Evolutionary conservation across 1,139 yeast genomes (phyloP), one percentile per base, ranked within the genome.

Genomic region (Kodamaea ohmeri): DNA sequence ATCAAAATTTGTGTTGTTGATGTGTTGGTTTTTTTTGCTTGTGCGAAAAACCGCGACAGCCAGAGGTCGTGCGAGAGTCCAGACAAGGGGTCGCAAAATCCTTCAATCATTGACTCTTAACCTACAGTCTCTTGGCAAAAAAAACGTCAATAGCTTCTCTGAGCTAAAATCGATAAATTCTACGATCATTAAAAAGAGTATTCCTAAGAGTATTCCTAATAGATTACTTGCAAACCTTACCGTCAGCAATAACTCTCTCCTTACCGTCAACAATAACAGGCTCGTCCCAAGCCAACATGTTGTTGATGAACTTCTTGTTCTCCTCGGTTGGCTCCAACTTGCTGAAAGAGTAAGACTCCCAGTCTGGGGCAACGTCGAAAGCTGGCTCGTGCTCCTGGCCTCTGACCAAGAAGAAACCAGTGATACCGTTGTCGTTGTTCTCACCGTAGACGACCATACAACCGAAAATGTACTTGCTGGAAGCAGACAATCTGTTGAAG

Each of bases 331-430:
- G 66, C 49, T 71, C 75, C 56, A 71, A 61, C 58, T 66, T 69
- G 55, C 65, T 57, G 70, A 58, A 71, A 28, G 54, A 46, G 55
- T 71, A 71, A 42, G 76, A 70, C 73, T 92, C 98, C 96, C 95
- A 89, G 73, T 92, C 99, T 70, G 99, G 97, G 61, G 98, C 99
- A 66, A 92, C 97, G 52, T 92, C 86, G 61, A 92, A 89, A 49
- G 96, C 98, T 63, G 97, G 96, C 43, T 53, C 77, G 62, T 58
- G 71, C 50, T 92, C 97, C 70, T 92, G 89, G 60, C 99, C 99
- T 74, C 97, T 87, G 61, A 92, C 83, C 60, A 92, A 70, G 76
- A 92, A 83, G 63, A 84, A 95, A 76, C 96, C 97, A 55, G 87
- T 74, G 65, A 92, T 90, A 76, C 97, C 97, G 74, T 90, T 92